These are phyloP conservation scores for Perkinsus olseni DNA, from an alignment of 169 alveolate species.

Conservation along the genomic window DNA sequence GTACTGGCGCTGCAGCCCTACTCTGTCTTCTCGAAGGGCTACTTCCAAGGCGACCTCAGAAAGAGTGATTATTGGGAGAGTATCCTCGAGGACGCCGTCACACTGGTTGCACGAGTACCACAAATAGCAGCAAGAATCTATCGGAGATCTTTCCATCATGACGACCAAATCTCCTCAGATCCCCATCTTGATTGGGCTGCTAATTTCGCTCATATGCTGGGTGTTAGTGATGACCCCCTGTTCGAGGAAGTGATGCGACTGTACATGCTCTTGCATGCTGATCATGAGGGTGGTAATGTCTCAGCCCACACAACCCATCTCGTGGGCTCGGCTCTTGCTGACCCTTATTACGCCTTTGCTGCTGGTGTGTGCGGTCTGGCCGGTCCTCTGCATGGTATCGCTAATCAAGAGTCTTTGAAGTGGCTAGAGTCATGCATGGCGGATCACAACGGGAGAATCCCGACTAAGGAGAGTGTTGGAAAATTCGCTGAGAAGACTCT, in stretches of 20 bases:
- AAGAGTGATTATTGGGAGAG: constrained; percentile 76
- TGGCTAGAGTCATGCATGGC: constrained; percentile 70
- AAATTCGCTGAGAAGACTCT: constrained; percentile 36
- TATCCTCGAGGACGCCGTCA: constrained; percentile 71
- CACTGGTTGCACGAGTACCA: constrained; percentile 49
- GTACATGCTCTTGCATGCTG: constrained; percentile 66
- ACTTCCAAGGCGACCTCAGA: neutral
- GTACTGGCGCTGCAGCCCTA: constrained; percentile 71
- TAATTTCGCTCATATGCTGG: neutral
- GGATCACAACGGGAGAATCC: constrained; percentile 49
- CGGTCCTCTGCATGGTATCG: constrained; percentile 91
- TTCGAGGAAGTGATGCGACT: constrained; percentile 24
- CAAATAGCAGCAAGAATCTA: neutral
- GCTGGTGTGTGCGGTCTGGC: constrained; percentile 82
- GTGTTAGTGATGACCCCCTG: neutral
- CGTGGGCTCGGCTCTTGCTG: constrained; percentile 84
- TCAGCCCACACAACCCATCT: constrained; percentile 87
- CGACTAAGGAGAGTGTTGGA: neutral
- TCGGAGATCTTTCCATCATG: constrained; percentile 38
- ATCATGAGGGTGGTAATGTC: constrained; percentile 91
- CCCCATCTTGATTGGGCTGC: neutral
- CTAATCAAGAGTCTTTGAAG: constrained; percentile 84
- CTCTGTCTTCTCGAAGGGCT: constrained; percentile 19
- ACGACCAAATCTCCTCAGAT: neutral
- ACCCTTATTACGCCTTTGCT: constrained; percentile 77